A percentile compares a stretch with the other conserved stretches of the same genome.
phyloP scores from a whole-genome alignment of 768 basidiomycete genomes.

The Boletus speciosus region DNA sequence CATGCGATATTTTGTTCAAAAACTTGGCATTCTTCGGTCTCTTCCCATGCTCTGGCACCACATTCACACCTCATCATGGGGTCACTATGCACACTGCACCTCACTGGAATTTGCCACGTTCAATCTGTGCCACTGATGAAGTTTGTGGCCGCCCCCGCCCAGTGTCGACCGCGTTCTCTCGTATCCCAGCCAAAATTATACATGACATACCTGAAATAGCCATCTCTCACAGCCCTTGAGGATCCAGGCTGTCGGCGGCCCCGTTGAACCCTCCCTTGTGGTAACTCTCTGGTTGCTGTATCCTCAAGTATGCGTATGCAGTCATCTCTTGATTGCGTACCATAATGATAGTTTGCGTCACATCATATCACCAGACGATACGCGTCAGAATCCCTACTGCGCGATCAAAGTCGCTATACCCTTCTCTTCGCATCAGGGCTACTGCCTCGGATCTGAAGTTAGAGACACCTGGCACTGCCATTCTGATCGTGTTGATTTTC shows the following conservation, averaged over 20 bases:
- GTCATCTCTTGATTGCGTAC: not conserved
- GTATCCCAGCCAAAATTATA: not conserved
- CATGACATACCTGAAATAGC: not conserved
- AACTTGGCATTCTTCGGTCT: not conserved
- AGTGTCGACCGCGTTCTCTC: not conserved
- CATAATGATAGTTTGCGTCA: not conserved
- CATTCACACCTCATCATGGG: not conserved
- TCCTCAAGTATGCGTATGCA: not conserved
- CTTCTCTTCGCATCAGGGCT: not conserved
- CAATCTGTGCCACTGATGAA: not conserved
- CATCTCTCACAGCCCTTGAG: not conserved
- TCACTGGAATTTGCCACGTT: not conserved
- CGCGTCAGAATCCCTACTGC: not conserved
- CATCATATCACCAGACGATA: not conserved
- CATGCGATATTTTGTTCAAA: not conserved
- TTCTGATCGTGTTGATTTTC: not conserved
- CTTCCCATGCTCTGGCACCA: not conserved
- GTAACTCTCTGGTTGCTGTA: not conserved
- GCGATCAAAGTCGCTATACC: not conserved
- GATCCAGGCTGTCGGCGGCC: not conserved
- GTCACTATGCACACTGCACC: constrained; percentile 4
- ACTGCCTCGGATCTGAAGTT: not conserved
- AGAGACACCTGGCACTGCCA: not conserved
- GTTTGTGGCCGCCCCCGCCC: not conserved
- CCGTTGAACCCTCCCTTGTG: not conserved